Evolutionary conservation across 495 filamentous ascomycete species (phyloP).

Genomic region (Tuber indicum): DNA sequence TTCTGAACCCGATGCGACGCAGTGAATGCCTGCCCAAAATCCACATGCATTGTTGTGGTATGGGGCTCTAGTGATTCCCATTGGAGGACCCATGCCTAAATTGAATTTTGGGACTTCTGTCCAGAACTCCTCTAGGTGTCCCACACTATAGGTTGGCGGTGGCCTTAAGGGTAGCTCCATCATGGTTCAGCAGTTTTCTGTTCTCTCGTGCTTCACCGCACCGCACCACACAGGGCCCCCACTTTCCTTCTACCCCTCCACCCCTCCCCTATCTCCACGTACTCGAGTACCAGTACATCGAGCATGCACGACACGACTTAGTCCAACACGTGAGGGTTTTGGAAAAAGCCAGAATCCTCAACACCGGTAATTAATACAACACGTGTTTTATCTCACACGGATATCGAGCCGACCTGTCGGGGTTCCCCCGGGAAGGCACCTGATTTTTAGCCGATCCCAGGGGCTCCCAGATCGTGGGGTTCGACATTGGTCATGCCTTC

Average conservation of each 20-base stretch:
- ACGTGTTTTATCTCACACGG: background rate
- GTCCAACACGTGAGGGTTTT: background rate
- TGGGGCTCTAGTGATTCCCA: background rate
- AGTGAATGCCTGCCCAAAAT: background rate
- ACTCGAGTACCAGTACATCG: background rate
- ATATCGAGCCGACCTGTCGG: background rate
- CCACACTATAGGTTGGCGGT: background rate
- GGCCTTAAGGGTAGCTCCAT: background rate
- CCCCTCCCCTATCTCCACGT: background rate
- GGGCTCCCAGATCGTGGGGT: background rate
- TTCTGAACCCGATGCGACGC: background rate
- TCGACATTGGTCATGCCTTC: background rate
- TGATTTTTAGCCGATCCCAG: background rate
- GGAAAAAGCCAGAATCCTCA: background rate
- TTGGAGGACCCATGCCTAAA: no score
- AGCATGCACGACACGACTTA: background rate
- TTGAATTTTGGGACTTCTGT: background rate
- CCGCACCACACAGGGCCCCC: no score
- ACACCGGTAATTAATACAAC: background rate
- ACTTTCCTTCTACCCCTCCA: no score
- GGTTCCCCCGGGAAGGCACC: background rate
- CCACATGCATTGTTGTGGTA: background rate
- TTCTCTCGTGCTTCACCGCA: no score
- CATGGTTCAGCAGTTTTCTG: background rate
- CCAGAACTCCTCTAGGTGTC: background rate